Evolutionary conservation across 768 basidiomycete genomes (phyloP), one percentile per base, ranked within the genome.

Genomic region (Psilocybe sp.): DNA sequence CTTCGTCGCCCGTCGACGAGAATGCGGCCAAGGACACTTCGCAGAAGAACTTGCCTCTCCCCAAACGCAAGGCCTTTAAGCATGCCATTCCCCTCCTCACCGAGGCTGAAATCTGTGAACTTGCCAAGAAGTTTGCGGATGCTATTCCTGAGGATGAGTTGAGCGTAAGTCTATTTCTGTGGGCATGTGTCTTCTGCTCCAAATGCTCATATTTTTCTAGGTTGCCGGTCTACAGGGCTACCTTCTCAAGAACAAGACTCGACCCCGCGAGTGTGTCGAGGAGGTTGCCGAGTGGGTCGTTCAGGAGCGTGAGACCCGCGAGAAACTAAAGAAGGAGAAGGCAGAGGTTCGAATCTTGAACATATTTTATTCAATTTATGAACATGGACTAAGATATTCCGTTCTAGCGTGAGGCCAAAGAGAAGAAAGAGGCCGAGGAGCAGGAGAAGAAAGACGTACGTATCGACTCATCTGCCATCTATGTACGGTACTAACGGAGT

Each of bases 81-180:
- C 83, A 85, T 55, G 67, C 79, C 11, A 80, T 86, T 57, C 88
- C 89, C 38, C 64, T 87, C 15, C 71, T 93, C 47, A 79, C 80
- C 62, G 91, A 91, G 60, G 79, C 76, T 40, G 91, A 92, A 66
- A 84, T 92, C 56, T 75, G 77, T 61, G 79, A 75, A 40, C 82
- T 92, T 57, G 90, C 91, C 41, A 90, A 88, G 70, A 78, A 81
- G 28, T 93, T 93, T 64, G 88, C 83, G 51, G 86, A 84, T 23
- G 77, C 86, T 15, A 91, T 93, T 40, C 91, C 91, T 46, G 91
- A 93, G 64, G 81, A 89, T 60, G 91, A 93, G 66, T 75, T 93
- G 41, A 92, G 91, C 62, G 91, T 93, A 62, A 57, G 86, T 42
- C 35, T 42, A 4, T n/a, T 28, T 47, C 28, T 45, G 48, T 40